Evolutionary conservation across 2,329 filamentous ascomycete species (phyloP), one percentile per base, ranked within the genome.

Genomic region (Colletotrichum graminicola): DNA sequence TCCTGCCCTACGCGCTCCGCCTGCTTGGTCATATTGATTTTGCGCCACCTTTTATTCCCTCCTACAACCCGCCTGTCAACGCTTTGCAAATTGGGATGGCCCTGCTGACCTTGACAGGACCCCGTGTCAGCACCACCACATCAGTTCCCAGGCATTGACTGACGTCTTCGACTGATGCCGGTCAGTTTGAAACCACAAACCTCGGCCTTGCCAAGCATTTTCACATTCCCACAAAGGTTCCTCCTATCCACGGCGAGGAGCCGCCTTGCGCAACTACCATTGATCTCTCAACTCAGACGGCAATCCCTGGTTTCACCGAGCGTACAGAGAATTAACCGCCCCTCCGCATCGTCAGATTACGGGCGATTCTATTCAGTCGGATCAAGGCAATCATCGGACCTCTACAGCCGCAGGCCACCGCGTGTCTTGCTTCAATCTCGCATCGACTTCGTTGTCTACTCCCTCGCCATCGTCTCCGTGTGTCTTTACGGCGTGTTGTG

Each of bases 131-230:
- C 69, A 60, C 59, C 32, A 61, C 65, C 59, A 49, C 59, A 54
- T 29, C 16, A 60, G 16, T 41, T n/a, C 21, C 16, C 7, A 14
- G 54, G 59, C 65, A 68, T 59, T 54, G 21, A 63, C 62, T 56
- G 45, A 71, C 45, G 45, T 68, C 23, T 59, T 71, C 59, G 59
- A 71, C 69, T 71, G 59, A 71, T 71, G 69, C 65, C 45, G 65
- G 65, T 63, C 69, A 60, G 69, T 54, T 68, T 64, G 69, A 71
- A 71, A 71, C 59, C 59, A 63, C 65, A 62, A 60, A 59, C 32
- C 47, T 68, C 59, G 65, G 69, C 69, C 63, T 61, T 71, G 65
- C 65, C 59, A 68, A 59, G 59, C 41, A 43, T 69, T 51, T 60
- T 61, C 32, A 55, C 41, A 32, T 59, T 60, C 26, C 39, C 59